A percentile compares a stretch with the other conserved stretches of the same genome.
phyloP scores from a whole-genome alignment of 2,329 filamentous ascomycete species.

The Pseudopithomyces maydicus region DNA sequence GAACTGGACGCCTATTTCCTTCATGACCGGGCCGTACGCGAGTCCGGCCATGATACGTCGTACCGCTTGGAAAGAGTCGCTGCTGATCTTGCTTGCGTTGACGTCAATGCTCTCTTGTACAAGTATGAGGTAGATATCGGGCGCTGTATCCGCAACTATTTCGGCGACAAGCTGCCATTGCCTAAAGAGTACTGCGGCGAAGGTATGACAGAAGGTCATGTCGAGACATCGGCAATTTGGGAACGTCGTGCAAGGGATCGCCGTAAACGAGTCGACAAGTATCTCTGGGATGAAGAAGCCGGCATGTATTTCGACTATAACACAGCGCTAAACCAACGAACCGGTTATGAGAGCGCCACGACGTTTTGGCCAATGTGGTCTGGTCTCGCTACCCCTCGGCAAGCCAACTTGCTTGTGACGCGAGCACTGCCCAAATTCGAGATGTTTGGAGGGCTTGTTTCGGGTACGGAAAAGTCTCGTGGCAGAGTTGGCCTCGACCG shows the following conservation, averaged over 20 bases:
- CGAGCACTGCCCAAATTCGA: slow-evolving; percentile 88
- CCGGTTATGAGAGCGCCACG: slow-evolving; percentile 85
- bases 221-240: slow-evolving; percentile 86
- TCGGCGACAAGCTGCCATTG: slow-evolving; percentile 81
- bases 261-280: slow-evolving; percentile 86
- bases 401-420: slow-evolving; percentile 81
- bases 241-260: slow-evolving; percentile 85
- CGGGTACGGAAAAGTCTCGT: slow-evolving; percentile 87
- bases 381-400: slow-evolving; percentile 80
- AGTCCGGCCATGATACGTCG: slow-evolving; percentile 95
- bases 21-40: slow-evolving; percentile 92
- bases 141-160: slow-evolving; percentile 80
- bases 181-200: slow-evolving; percentile 80
- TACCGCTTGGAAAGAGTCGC: slow-evolving; percentile 84
- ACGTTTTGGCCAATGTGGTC: slow-evolving; percentile 99
- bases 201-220: slow-evolving; percentile 65
- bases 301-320: slow-evolving; percentile 99
- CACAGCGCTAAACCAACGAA: slow-evolving; percentile 79
- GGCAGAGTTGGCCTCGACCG: slow-evolving; percentile 78
- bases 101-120: slow-evolving; percentile 92
- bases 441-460: slow-evolving; percentile 82
- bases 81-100: slow-evolving; percentile 88
- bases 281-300: slow-evolving; percentile 88
- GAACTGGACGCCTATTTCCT: slow-evolving; percentile 94
- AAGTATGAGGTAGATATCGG: slow-evolving; percentile 97